These are phyloP conservation scores for Citropsis articulata DNA, from an alignment of 345 rosid genomes.

Conservation along the genomic window DNA sequence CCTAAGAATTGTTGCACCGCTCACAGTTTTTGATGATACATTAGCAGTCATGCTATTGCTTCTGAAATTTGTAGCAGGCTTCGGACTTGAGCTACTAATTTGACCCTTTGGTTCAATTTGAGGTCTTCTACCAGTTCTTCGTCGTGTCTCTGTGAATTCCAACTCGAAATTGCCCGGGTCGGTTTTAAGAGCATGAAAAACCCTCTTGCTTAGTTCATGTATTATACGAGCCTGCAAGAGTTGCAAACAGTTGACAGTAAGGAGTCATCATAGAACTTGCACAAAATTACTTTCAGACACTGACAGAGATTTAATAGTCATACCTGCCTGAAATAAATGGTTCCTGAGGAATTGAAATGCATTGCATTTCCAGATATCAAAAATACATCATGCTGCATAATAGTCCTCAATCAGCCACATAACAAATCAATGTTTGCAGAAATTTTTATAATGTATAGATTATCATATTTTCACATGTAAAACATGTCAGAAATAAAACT, in stretches of 20 bases:
- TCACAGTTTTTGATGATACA: constrained; percentile 17
- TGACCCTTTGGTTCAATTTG: constrained; percentile 24
- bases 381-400: constrained; percentile 52
- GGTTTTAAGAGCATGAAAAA: constrained; percentile 47
- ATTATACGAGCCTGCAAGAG: constrained; percentile 57
- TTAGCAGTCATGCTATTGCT: background rate
- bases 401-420: constrained; percentile 8
- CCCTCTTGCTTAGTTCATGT: constrained; percentile 53
- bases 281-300: constrained; percentile 1
- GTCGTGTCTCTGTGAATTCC: constrained; percentile 41
- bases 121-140: constrained; percentile 34
- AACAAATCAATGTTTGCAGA: background rate
- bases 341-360: constrained; percentile 56
- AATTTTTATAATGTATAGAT: background rate
- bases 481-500: background rate
- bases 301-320: constrained; percentile 2
- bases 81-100: constrained; percentile 19
- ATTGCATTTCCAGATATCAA: constrained; percentile 58
- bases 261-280: background rate
- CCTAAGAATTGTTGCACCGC: constrained; percentile 23
- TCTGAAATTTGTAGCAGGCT: constrained; percentile 26
- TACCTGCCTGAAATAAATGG: constrained; percentile 64
- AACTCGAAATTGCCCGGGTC: constrained; percentile 43
- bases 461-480: background rate
- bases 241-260: constrained; percentile 10